These are phyloP conservation scores for Zygosaccharomyces bisporus DNA, from an alignment of 805 yeast genomes.

Conservation along the genomic window DNA sequence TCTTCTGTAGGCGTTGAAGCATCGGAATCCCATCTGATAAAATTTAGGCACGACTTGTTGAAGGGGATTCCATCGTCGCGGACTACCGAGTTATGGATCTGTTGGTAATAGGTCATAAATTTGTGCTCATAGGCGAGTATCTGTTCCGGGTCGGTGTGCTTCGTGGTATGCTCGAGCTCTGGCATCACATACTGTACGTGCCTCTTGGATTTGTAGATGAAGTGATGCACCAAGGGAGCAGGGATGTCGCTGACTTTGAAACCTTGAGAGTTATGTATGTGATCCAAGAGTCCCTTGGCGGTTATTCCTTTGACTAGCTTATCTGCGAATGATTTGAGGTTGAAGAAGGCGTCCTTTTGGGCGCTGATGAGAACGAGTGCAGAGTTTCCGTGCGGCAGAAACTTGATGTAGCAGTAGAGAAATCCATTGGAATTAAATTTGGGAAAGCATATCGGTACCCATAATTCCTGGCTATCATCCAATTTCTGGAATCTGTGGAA, in stretches of 20 bases:
- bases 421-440: conserved; percentile 87
- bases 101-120: conserved; percentile 28
- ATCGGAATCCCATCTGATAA: conserved; percentile 41
- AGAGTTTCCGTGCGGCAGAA: conserved; percentile 40
- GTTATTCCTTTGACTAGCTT: conserved; percentile 45
- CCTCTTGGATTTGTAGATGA: conserved; percentile 68
- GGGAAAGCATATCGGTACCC: conserved; percentile 93
- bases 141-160: conserved; percentile 13
- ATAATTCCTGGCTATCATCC: conserved; percentile 60
- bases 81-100: conserved; percentile 24
- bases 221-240: conserved; percentile 65
- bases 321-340: conserved; percentile 59
- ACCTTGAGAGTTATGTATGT: conserved; percentile 36
- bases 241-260: conserved; percentile 50
- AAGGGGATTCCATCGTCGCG: conserved; percentile 30
- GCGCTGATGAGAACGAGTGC: conserved; percentile 46
- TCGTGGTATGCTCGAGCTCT: conserved; percentile 21
- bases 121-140: conserved; percentile 22
- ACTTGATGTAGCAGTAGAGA: conserved; percentile 72
- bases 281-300: conserved; percentile 36
- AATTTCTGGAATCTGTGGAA: conserved; percentile 40
- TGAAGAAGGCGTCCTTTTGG: conserved; percentile 74
- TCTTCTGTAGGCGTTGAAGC: conserved; percentile 13
- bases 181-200: conserved; percentile 49
- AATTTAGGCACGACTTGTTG: conserved; percentile 44